Base-by-base conservation (phyloP, 1,139 yeast species). In the Pichia sp. region DNA sequence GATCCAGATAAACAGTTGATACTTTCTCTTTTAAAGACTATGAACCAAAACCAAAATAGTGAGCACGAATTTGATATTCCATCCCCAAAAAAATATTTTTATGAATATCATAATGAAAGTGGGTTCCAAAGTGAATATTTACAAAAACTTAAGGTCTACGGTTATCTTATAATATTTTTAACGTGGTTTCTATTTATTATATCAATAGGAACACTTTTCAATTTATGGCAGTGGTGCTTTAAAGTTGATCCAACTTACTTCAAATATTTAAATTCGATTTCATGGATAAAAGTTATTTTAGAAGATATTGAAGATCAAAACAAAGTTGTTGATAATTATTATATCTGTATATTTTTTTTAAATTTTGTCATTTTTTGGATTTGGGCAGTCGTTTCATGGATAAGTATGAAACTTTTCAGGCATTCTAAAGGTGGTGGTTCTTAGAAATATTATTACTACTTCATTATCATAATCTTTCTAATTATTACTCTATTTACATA, bases 381-480 rank as follows among this genome's bases (percentile, higher is more conserved):
- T 61, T 84, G 94, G 92, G 77, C 87, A 36, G 64, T 81, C 7
- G 66, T 75, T 3, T 79, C 89, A 6, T 84, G 94, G 94, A 69
- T 80, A 50, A 89, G 92, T 30, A 73, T 83, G 73, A 84, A 84
- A 60, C 67, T 83, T 47, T 84, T 84, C 62, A 65, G 87, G 40
- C 92, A 84, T 58, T 82, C 90, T 30, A 81, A 80, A 55, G 87
- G 87, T 12, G 68, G 66, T 30, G 65, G 66, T 10, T 53, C 52
- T 25, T 58, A 41, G 47, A 10, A n/a, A 10, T 16, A n/a, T 6
- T 30, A 23, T n/a, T 12, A 20, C 24, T 28, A 4, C 34, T 11
- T 23, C 11, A 2, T 26, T 28, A 8, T 29, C 43, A 47, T 24
- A 36, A 4, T 4, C 4, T 16, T 16, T 16, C 16, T 16, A 16